Base-by-base conservation (phyloP, 2,329 filamentous ascomycete species). In the Ascochyta viciae-villosae region DNA sequence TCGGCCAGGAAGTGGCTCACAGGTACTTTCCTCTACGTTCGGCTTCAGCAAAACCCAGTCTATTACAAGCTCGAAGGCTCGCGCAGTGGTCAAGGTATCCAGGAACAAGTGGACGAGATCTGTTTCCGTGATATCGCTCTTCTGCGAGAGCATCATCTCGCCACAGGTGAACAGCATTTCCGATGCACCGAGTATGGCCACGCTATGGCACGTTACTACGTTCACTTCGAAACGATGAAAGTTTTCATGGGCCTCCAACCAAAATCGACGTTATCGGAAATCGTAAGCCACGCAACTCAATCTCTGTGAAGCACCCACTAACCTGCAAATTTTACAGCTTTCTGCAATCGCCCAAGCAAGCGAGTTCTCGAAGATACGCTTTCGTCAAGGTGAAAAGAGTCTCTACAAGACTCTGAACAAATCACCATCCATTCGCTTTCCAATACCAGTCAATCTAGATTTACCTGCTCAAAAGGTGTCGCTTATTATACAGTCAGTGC, bases 201-300 rank as follows among this genome's bases (percentile, higher is more conserved):
- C 52, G 88, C 89, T 4, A 96, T 96, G 91, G 89, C 91, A 39
- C 85, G 86, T 43, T 96, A 94, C 71, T 94, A 91, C 77, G 80
- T 95, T 3, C 85, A 85, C 22, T 93, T 93, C 64, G 83, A 89
- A 34, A 95, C 91, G 0, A 96, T 95, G 90, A 88, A 87, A 64
- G 73, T 81, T 1, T 80, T 96, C 13, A 76, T 94, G 39, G 78
- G 79, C 0, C 79, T 95, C 48, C 83, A 84, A n/a, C 74, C 77
- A 1, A 83, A 82, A 37, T 82, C 87, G 0, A 85, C 82, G 7
- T 79, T 88, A 6, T 87, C 87, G 27, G 83, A 90, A 39, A 86
- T 94, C 65, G 89, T 92, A 77, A 78, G 86, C 76, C 0, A 6
- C 8, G 34, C 15, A 5, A 2, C 10, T 0, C 1, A 4, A 35